Base-by-base conservation (phyloP, 2,329 filamentous ascomycete genomes). In the Endocalyx cinctus region DNA sequence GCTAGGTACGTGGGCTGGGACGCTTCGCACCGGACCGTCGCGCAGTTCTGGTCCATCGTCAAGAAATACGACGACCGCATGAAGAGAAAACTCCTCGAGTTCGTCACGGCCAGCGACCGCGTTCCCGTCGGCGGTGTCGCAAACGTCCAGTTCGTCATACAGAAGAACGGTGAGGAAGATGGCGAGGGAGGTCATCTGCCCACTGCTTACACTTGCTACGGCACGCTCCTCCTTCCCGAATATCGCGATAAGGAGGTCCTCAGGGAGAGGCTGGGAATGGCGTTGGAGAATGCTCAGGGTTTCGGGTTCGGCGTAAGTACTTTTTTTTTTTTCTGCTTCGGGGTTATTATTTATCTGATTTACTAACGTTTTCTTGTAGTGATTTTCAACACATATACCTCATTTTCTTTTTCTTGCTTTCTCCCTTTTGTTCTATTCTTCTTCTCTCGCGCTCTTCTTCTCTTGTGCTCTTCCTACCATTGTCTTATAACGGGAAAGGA, bases 161-260 rank as follows among this genome's bases (percentile, higher is more conserved):
- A 90, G 59, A 79, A 76, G 50, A 87, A 88, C 52, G 79, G 85
- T 12, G 70, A 79, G 34, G 82, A 75, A 44, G 64, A 70, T 6
- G 68, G 63, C 3, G 64, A 66, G 2, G 54, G 56, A 3, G 73
- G 71, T 0, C 73, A 76, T 42, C 52, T 98, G 48, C 92, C 92
- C 4, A 94, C 84, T 5, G 90, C 87, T 41, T 83, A 88, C 51
- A 98, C 92, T 0, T 98, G 92, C 60, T 97, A 95, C 63, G 87
- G 90, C 2, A 89, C 85, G 29, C 62, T 98, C 28, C 63, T 94
- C 44, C 59, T 98, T 41, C 92, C 92, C 2, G 82, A 89, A 60
- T 98, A 97, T 58, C 71, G 65, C 34, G 77, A 76, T 25, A 77
- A 70, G 52, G 79, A 84, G 38, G 76, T 84, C 22, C 56, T 98